Evolutionary conservation across 1,139 yeast species (phyloP).

Genomic region (Tardiomyces depauwii): DNA sequence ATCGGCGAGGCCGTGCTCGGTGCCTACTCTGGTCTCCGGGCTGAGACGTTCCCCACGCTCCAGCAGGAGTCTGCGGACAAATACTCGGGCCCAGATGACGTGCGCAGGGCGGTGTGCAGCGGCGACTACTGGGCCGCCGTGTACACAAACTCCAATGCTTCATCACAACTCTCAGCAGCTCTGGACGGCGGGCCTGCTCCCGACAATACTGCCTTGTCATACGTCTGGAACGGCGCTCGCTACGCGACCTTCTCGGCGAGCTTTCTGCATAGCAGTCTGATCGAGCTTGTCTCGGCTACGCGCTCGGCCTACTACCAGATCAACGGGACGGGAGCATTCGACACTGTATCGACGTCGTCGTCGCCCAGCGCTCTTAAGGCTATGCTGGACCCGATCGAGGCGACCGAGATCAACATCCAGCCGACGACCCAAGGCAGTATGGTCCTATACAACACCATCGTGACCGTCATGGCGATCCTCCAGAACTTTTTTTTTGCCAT

Average conservation of each 20-base stretch:
- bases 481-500: constrained; percentile 2
- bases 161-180: not conserved
- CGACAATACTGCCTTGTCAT: constrained; percentile 4
- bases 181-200: not conserved
- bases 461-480: constrained; percentile 6
- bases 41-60: not conserved
- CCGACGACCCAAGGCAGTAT: constrained; percentile 7
- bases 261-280: constrained; percentile 2
- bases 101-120: not conserved
- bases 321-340: not conserved
- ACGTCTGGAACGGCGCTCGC: constrained; percentile 11
- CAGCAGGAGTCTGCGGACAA: not conserved
- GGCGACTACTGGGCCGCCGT: not conserved
- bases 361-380: not conserved
- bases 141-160: not conserved
- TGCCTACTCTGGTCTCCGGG: not conserved
- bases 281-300: too few species aligned
- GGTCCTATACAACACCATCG: constrained; percentile 7
- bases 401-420: constrained; percentile 4
- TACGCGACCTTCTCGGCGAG: constrained; percentile 7
- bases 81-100: not conserved
- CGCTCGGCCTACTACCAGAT: not conserved
- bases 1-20: not conserved
- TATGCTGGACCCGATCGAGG: not conserved
- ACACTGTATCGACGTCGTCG: not conserved